Evolutionary conservation across 129 eudicot genomes (phyloP), one percentile per base, ranked within the genome.

Genomic region (Helichrysum umbraculigerum): DNA sequence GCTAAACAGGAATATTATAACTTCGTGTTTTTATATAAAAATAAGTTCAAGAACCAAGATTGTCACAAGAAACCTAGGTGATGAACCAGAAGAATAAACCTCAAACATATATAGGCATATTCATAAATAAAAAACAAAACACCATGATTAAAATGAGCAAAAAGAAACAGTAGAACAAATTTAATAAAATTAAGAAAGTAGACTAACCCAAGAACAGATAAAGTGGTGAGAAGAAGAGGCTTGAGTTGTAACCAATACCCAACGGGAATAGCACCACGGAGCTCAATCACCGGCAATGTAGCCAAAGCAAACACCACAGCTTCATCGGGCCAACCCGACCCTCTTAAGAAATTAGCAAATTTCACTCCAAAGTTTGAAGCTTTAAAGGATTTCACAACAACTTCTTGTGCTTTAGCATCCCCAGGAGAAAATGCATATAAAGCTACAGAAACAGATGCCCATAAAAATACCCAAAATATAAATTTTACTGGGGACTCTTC

Each of bases 221-320:
- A 90, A 30, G 75, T 81, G 58, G 93, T 87, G n/a, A 90, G 78
- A 60, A 81, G 12, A 25, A 77, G 33, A 71, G 93, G 98, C 52
- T 86, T 86, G 73, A 92, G 80, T 42, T 92, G 96, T 79, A 93
- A 66, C 97, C 98, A 93, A 75, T 93, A 93, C 51, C 98, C 98
- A 84, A 93, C 98, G 68, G 97, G 98, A 87, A 93, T 93, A 22
- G 97, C 98, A 15, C 97, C 98, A 70, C 98, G 98, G 51, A 93
- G 98, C 88, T 93, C 98, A 83, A 93, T 87, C 44, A 93, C 89
- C 1, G 98, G 98, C 20, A 93, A 89, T 52, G 96, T 88, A 44
- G 98, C 97, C 73, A 93, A 85, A 54, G 93, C 91, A 82, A 93
- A 85, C 42, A 93, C 98, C 82, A 93, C 85, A 70, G 88, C 96